Evolutionary conservation across 495 filamentous ascomycete genomes (phyloP), one percentile per base, ranked within the genome.

Genomic region (Aspergillus biplanus): DNA sequence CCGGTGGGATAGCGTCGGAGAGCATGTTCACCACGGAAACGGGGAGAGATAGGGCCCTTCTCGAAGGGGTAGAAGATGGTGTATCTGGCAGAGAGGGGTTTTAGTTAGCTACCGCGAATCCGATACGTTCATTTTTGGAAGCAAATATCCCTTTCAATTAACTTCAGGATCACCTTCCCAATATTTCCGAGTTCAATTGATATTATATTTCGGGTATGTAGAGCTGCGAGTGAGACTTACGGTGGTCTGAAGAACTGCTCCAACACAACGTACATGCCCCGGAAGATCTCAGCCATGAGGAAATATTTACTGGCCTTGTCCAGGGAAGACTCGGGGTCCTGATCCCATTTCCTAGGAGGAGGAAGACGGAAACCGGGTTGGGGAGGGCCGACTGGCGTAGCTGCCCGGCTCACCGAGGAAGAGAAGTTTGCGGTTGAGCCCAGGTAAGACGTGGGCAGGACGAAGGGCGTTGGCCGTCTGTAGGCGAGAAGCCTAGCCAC

Each of bases 41-140:
- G 90, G 46, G 96, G 95, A 21, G 95, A 97, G 72, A 99, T 97
- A 52, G 95, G 95, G 44, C 95, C 95, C 85, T 99, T 99, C 74
- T 99, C 95, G 79, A 97, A 99, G 35, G 95, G 95, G 72, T 99
- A 99, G 81, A 89, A 96, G 73, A 99, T 99, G 16, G 95, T 99
- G 74, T 98, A 97, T 53, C 92, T 97, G 64, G 44, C 3, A 18
- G 32, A 34, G 35, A 39, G 58, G 59, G 34, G 21, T 27, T 27
- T 27, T 46, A 32, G 42, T 68, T 62, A 67, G 69, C 46, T 37
- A 9, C 6, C 7, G 52, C 6, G 16, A 46, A 50, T 47, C 33
- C 50, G 35, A 16, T 7, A 32, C 15, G 21, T 37, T 34, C 6
- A 15, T 12, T 8, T 31, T 9, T 6, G 21, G 52, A 18, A 61